Conservation (phyloP, 169 alveolate species). For the Plasmodium gaboni region DNA sequence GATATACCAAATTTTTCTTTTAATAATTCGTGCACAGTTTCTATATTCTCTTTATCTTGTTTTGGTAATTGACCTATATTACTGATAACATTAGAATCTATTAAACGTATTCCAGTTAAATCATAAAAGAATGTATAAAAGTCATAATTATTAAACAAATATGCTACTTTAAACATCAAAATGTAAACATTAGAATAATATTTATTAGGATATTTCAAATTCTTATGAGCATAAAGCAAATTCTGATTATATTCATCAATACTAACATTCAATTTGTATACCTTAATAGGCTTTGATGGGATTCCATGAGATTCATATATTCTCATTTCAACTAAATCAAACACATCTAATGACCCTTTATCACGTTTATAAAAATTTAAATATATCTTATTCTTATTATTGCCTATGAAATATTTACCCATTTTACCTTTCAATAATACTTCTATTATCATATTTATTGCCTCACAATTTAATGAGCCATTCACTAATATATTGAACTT, state of each 20-base stretch:
- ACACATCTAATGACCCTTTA: slow-evolving; percentile 9
- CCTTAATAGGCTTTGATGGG: neutral
- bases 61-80: slow-evolving; percentile 1
- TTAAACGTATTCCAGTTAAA: slow-evolving; percentile 48
- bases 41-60: slow-evolving; percentile 5
- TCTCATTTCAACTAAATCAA: slow-evolving; percentile 50
- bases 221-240: slow-evolving; percentile 50
- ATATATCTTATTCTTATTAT: slow-evolving; percentile 29
- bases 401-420: slow-evolving; percentile 46
- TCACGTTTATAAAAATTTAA: slow-evolving; percentile 29
- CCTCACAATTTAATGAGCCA: slow-evolving; percentile 58
- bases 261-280: slow-evolving; percentile 39
- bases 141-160: slow-evolving; percentile 39
- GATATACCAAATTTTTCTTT: slow-evolving; percentile 8
- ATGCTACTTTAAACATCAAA: slow-evolving; percentile 64
- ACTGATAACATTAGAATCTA: slow-evolving; percentile 16
- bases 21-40: slow-evolving; percentile 1
- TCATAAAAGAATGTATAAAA: slow-evolving; percentile 59
- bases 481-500: slow-evolving; percentile 70
- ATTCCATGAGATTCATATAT: slow-evolving; percentile 31
- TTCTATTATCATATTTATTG: slow-evolving; percentile 59
- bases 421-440: slow-evolving; percentile 60
- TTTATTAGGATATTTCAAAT: slow-evolving; percentile 25
- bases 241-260: slow-evolving; percentile 64
- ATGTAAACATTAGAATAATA: slow-evolving; percentile 68